Conservation (phyloP, 495 filamentous ascomycete species). For the Aspergillus kassunensis region DNA sequence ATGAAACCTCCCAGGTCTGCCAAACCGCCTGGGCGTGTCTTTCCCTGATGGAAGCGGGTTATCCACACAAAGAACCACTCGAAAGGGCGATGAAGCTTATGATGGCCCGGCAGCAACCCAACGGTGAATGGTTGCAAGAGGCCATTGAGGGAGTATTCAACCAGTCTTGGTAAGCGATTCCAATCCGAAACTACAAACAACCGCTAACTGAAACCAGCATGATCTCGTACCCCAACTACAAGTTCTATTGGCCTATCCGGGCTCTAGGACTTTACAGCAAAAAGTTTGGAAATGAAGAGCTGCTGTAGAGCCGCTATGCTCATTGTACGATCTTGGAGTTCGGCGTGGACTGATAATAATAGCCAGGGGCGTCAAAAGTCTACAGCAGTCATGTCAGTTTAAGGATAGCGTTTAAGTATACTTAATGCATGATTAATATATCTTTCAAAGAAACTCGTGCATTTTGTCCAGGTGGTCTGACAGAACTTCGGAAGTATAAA, state of each 20-base stretch:
- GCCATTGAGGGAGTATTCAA: slow-evolving; percentile 98
- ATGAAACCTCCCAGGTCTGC: slow-evolving; percentile 73
- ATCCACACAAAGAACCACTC: slow-evolving; percentile 70
- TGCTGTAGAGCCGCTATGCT: slow-evolving; percentile 25
- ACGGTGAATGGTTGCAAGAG: slow-evolving; percentile 95
- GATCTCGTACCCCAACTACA: slow-evolving; percentile 99
- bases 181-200: slow-evolving; percentile 54
- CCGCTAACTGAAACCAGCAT: slow-evolving; percentile 68
- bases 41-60: slow-evolving; percentile 77
- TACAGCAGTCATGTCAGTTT: not conserved
- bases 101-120: slow-evolving; percentile 76
- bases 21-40: slow-evolving; percentile 92
- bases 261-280: slow-evolving; percentile 84
- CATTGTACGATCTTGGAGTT: not conserved
- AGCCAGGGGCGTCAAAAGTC: not conserved
- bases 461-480: not conserved
- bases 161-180: slow-evolving; percentile 71
- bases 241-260: slow-evolving; percentile 92
- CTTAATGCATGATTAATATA: not conserved
- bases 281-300: slow-evolving; percentile 63
- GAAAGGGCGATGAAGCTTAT: slow-evolving; percentile 73
- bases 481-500: not conserved
- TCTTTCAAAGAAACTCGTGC: not conserved
- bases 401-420: not conserved
- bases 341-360: not conserved